These are phyloP conservation scores for Zelopaecilomyces penicillatus DNA, from an alignment of 2,329 filamentous ascomycete species.

Conservation along the genomic window DNA sequence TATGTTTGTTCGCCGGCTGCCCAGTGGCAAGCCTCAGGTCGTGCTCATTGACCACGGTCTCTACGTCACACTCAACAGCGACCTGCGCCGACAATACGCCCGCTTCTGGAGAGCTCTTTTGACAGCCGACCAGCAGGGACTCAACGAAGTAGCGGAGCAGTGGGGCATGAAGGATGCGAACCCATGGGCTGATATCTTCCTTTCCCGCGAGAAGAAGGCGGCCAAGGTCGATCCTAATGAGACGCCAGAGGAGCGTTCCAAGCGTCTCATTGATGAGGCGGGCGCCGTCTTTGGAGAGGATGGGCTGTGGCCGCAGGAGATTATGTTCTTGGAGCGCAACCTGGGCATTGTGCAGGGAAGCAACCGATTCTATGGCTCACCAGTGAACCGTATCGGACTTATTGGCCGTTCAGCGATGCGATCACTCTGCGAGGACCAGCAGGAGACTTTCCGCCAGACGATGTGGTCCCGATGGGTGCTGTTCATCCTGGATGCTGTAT, in stretches of 20 bases:
- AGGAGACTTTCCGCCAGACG: conserved; percentile 1
- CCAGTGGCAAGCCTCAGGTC: conserved; percentile 3
- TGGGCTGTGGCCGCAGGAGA: conserved; percentile 3
- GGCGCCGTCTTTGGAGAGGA: conserved; percentile 3
- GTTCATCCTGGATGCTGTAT: conserved; percentile 6
- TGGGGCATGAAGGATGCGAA: conserved; percentile 7
- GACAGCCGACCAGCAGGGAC: conserved; percentile 1
- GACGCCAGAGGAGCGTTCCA: conserved; percentile 3
- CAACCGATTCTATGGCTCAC: conserved; percentile 6
- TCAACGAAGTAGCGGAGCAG: conserved; percentile 2
- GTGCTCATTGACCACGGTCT: conserved; percentile 6
- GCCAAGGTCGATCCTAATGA: background rate
- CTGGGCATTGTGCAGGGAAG: conserved; percentile 5
- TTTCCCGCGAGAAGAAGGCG: conserved; percentile 5
- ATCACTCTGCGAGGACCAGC: conserved; percentile 1
- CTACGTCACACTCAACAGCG: conserved; percentile 1
- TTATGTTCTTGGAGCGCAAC: conserved; percentile 5
- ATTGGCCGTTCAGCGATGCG: conserved; percentile 7
- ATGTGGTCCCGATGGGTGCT: conserved; percentile 3
- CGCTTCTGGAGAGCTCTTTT: conserved; percentile 5
- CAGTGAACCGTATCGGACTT: conserved; percentile 4
- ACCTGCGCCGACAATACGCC: conserved; percentile 4
- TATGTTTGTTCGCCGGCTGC: conserved; percentile 6
- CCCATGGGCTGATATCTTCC: conserved; percentile 4
- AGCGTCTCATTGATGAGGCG: background rate